Evolutionary conservation across 169 alveolate species (phyloP).

Genomic region (Eimeria acervulina): DNA sequence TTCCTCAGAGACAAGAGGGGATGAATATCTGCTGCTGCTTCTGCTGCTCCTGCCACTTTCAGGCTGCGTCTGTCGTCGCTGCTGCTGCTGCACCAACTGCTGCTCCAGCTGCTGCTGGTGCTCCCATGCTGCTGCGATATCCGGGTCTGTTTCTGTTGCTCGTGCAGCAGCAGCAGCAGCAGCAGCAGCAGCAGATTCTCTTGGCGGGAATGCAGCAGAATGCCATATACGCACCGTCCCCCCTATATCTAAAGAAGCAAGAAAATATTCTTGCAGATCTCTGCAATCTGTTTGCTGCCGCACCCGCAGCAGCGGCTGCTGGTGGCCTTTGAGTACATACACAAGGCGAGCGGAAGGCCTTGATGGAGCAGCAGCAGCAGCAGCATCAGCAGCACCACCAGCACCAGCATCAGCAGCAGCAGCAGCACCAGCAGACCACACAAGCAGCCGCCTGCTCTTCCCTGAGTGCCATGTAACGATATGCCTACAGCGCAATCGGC

Average conservation of each 20-base stretch:
- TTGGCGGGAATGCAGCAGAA: conserved; percentile 10
- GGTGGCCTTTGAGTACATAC: background rate
- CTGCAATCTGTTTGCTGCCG: conserved; percentile 22
- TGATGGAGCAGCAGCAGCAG: background rate
- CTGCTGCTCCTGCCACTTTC: background rate
- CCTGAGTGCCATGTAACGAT: background rate
- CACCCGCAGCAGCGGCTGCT: conserved; percentile 47
- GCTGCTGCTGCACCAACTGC: background rate
- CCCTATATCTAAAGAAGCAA: background rate
- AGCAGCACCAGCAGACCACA: conserved; percentile 1
- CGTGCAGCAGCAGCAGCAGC: background rate
- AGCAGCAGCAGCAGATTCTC: no score
- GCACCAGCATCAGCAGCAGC: no score
- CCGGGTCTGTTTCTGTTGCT: background rate
- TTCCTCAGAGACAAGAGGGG: background rate
- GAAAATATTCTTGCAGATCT: conserved; percentile 1
- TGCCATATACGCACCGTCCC: background rate
- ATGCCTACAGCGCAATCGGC: conserved; percentile 1
- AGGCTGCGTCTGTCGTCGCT: background rate
- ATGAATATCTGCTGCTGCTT: background rate
- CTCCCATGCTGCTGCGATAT: background rate
- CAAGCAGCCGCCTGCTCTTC: background rate
- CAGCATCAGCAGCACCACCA: background rate
- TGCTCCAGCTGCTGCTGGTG: conserved; percentile 12
- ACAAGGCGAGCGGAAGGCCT: background rate